phyloP scores from a whole-genome alignment of 2,329 filamentous ascomycete species.

The Thelonectria blattea region DNA sequence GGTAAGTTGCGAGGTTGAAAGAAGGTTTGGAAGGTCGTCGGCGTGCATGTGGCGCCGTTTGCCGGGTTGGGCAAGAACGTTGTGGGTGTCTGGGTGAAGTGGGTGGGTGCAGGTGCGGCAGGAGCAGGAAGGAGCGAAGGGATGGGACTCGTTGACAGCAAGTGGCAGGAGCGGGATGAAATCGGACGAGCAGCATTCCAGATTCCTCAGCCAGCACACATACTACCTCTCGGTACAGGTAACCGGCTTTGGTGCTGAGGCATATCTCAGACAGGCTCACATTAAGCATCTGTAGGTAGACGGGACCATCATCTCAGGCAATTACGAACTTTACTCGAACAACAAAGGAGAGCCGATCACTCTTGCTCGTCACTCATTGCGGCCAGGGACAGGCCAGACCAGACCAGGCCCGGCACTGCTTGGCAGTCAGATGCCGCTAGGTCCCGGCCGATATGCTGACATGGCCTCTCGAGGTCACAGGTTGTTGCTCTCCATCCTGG shows the following conservation, averaged over 20 bases:
- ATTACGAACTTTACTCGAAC: background rate
- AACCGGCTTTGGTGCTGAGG: background rate
- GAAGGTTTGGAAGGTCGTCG: slow-evolving; percentile 32
- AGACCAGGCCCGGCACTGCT: slow-evolving; percentile 23
- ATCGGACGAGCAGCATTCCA: slow-evolving; percentile 1
- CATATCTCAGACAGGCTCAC: background rate
- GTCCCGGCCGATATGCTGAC: slow-evolving; percentile 31
- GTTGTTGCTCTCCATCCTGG: slow-evolving; percentile 15
- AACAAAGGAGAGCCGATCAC: slow-evolving; percentile 3
- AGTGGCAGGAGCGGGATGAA: slow-evolving; percentile 5
- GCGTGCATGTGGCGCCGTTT: slow-evolving; percentile 30
- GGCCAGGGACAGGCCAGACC: slow-evolving; percentile 25
- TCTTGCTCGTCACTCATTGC: slow-evolving; percentile 27
- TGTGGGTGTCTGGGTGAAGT: slow-evolving; percentile 17
- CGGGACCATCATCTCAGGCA: background rate
- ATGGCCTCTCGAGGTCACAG: slow-evolving; percentile 20
- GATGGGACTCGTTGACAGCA: background rate
- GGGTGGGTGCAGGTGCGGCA: slow-evolving; percentile 8
- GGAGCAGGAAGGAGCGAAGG: slow-evolving; percentile 10
- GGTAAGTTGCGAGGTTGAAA: slow-evolving; percentile 24
- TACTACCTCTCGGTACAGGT: no score
- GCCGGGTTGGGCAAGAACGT: slow-evolving; percentile 28
- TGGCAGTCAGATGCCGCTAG: slow-evolving; percentile 30
- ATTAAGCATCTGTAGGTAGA: background rate
- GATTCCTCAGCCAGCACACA: background rate